Base-by-base conservation (phyloP, 1,284 basidiomycete genomes). In the Trichosporon sp. region DNA sequence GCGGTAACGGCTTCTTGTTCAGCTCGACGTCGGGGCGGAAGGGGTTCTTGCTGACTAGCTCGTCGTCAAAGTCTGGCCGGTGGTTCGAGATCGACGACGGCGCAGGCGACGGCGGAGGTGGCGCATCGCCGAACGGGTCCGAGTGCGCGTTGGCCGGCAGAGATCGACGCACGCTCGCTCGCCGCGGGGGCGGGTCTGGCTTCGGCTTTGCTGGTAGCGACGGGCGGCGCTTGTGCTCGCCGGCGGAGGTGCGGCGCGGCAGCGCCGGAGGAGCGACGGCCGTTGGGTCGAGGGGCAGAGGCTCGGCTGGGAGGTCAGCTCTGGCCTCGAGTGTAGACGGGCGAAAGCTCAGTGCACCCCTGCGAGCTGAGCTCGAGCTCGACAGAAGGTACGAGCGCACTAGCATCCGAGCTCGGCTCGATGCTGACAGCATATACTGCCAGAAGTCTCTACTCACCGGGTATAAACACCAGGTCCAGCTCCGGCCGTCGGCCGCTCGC, bases 381-480 rank as follows among this genome's bases (percentile, higher is more conserved):
- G 40, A 5, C 19, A 44, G 40, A 21, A n/a, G 9, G 19, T 44
- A 4, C 3, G 19, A 4, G 19, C 19, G 9, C 16, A n/a, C 19
- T 6, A 3, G 19, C 2, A 21, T 21, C 16, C n/a, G n/a, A n/a
- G 5, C 19, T n/a, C 40, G 40, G 8, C 16, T 5, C 40, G 16
- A n/a, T n/a, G n/a, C n/a, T n/a, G n/a, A n/a, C n/a, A n/a, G n/a
- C n/a, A n/a, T n/a, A n/a, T n/a, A n/a, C n/a, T n/a, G n/a, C n/a
- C n/a, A 27, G 25, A 16, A 32, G 1, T 14, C 11, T 33, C 14
- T 13, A 60, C 67, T 49, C 29, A 70, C 69, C 62, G 9, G 69
- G 65, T 27, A 69, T 65, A 46, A 70, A 70, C 21, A 68, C 65
- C 11, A 70, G 60, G 21, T 68, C 69, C 21, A 36, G 23, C 32